Conservation (phyloP, 2,329 filamentous ascomycete genomes). For the Leptographium wingfieldii region DNA sequence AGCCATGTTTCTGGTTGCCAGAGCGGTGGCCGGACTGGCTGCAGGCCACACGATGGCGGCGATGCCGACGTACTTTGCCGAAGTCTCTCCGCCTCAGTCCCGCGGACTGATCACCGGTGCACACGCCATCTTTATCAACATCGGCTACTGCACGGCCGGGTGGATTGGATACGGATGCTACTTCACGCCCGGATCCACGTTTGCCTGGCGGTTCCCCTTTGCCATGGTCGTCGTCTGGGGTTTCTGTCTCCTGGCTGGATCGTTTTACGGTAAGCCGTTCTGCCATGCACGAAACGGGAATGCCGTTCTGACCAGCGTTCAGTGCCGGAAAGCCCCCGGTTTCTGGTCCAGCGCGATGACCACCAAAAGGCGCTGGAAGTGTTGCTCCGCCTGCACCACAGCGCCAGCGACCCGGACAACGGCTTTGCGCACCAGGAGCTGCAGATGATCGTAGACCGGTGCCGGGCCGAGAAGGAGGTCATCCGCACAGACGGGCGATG, state of each 20-base stretch:
- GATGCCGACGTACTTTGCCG: conserved; percentile 1
- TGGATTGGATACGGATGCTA: conserved; percentile 6
- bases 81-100: conserved; percentile 1
- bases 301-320: not conserved
- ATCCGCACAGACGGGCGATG: not conserved
- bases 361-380: not conserved
- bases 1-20: conserved; percentile 1
- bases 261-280: not conserved
- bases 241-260: not conserved
- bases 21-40: not conserved
- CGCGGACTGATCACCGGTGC: conserved; percentile 4
- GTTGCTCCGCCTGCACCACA: not conserved
- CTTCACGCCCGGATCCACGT: not conserved
- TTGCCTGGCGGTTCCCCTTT: conserved; percentile 3
- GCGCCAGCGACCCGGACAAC: not conserved
- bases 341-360: not conserved
- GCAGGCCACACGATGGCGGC: conserved; percentile 1
- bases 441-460: not conserved
- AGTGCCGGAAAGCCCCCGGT: conserved; percentile 2
- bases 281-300: not conserved
- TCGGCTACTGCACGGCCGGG: conserved; percentile 1
- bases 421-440: conserved; percentile 1
- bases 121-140: conserved; percentile 5
- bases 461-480: not conserved
- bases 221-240: not conserved